Evolutionary conservation across 1,284 basidiomycete species (phyloP).

Genomic region (Mycosarcoma mackinlayi): DNA sequence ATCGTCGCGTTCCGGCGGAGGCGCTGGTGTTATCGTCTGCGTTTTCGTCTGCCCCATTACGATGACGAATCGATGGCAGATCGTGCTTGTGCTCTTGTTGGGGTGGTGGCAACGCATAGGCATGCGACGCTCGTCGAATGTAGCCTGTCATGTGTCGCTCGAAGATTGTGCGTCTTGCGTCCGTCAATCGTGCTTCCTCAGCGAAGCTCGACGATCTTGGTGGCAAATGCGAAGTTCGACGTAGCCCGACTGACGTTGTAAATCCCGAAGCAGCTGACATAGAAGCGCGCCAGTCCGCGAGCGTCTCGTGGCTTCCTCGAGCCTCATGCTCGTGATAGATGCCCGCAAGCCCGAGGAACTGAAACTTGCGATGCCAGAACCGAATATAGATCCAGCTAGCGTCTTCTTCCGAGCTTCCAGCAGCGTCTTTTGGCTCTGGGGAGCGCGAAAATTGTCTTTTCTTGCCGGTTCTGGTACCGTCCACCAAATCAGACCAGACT

Average conservation of each 20-base stretch:
- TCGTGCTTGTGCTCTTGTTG: conserved; percentile 15
- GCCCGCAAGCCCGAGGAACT: conserved; percentile 30
- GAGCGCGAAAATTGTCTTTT: too few relatives aligned
- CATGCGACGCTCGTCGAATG: conserved; percentile 15
- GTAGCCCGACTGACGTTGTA: neutral
- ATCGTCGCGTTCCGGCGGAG: conserved; percentile 27
- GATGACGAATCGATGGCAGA: conserved; percentile 14
- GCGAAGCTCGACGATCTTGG: conserved; percentile 37
- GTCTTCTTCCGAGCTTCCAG: too few relatives aligned
- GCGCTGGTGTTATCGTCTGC: neutral
- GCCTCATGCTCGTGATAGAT: conserved; percentile 21
- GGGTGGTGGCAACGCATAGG: neutral
- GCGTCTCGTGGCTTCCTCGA: conserved; percentile 9
- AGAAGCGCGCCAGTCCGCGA: conserved; percentile 32
- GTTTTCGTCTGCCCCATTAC: neutral
- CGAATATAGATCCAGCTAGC: conserved; percentile 28
- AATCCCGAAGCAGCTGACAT: conserved; percentile 12
- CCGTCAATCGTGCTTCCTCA: conserved; percentile 17
- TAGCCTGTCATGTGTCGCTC: neutral
- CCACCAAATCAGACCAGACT: conserved; percentile 15
- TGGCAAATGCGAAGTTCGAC: conserved; percentile 8
- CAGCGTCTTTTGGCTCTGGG: too few relatives aligned
- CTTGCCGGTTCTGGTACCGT: neutral
- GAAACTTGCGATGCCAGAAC: conserved; percentile 40
- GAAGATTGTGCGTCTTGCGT: conserved; percentile 7